phyloP scores from a whole-genome alignment of 2,329 filamentous ascomycete species.

The Stachybotrys echinatus region DNA sequence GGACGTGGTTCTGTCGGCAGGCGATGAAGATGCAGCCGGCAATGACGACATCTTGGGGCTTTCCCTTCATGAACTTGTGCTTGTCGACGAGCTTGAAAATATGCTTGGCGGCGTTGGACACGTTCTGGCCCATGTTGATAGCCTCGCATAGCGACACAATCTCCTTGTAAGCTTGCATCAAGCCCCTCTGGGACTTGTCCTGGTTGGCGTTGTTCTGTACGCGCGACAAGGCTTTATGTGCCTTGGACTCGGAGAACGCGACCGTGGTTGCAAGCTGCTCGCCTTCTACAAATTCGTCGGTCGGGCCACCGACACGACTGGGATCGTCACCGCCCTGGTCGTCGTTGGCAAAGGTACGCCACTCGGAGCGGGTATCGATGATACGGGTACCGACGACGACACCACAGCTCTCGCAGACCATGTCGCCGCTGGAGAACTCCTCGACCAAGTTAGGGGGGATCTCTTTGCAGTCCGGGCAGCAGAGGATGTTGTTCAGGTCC shows the following conservation, averaged over 20 bases:
- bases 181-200: slow-evolving; percentile 77
- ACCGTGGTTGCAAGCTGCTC: slow-evolving; percentile 86
- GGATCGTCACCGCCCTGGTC: slow-evolving; percentile 96
- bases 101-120: slow-evolving; percentile 86
- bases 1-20: slow-evolving; percentile 81
- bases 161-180: slow-evolving; percentile 82
- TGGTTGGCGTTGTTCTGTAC: slow-evolving; percentile 80
- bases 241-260: slow-evolving; percentile 70
- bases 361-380: slow-evolving; percentile 94
- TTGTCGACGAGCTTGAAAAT: slow-evolving; percentile 95
- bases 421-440: slow-evolving; percentile 87
- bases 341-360: slow-evolving; percentile 98
- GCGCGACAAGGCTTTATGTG: slow-evolving; percentile 70
- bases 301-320: slow-evolving; percentile 92
- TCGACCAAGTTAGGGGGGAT: slow-evolving; percentile 88
- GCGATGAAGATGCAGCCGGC: slow-evolving; percentile 97
- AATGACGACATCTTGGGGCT: slow-evolving; percentile 88
- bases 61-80: slow-evolving; percentile 89
- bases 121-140: slow-evolving; percentile 73
- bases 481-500: slow-evolving; percentile 79
- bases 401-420: slow-evolving; percentile 88
- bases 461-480: slow-evolving; percentile 88
- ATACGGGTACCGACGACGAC: slow-evolving; percentile 85
- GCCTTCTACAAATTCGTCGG: slow-evolving; percentile 84
- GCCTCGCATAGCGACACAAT: slow-evolving; percentile 84